Base-by-base conservation (phyloP, 306 rosid species). In the Cicer cuneatum region DNA sequence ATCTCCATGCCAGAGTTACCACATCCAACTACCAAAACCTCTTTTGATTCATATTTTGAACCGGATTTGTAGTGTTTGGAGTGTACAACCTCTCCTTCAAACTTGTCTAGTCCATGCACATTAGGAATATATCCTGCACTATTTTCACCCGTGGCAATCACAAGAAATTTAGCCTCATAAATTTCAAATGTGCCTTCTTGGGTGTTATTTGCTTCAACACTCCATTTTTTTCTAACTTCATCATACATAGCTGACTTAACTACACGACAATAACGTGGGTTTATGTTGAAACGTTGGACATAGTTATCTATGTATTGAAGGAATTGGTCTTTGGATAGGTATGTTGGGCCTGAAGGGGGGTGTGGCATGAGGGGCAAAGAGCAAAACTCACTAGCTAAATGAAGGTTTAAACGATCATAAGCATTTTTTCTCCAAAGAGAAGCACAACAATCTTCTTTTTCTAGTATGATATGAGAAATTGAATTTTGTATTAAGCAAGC, bases 1-100 rank as follows among this genome's bases (percentile, higher is more conserved):
- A 86, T 83, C 74, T 91, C 97, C 90, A 91, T 91, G 12, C 89
- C 90, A 0, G 90, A 91, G 76, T 91, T 91, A 0, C 92, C 89
- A 41, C 83, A 81, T 0, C 97, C 95, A 64, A 91, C 87, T 0
- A 91, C 95, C 66, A 89, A 66, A 60, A 86, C 92, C 3, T 69
- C 67, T 66, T 86, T 78, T 0, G 73, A 70, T 39, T 67, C 53
- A 54, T 73, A 87, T 42, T 45, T 72, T 0, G 51, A 56, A 24
- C 92, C 92, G 1, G 63, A 42, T 67, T 75, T 87, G 40, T 84
- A 89, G 21, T 87, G 19, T 3, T 75, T 79, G 1, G 90, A 71
- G 54, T 91, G 92, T 6, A 86, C 18, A 3, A 67, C 66, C 24
- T 80, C 78, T 5, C 95, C 95, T 9, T 8, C 10, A 52, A 86